Evolutionary conservation across 352 stramenopile genomes (phyloP).

Genomic region (Phytophthora cactorum): DNA sequence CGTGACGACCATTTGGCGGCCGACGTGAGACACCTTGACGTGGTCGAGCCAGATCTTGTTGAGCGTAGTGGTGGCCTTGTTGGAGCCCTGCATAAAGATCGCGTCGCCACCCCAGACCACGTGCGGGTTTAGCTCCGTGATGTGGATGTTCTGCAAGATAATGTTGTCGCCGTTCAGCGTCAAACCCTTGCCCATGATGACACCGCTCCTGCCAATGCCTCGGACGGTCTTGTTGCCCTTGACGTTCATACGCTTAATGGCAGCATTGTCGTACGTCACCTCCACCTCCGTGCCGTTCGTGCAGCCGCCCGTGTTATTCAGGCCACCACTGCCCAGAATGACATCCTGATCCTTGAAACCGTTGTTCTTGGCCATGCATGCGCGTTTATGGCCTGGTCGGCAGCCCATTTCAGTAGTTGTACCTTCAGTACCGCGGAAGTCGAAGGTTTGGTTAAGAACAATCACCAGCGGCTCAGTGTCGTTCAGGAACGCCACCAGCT

Average conservation of each 20-base stretch:
- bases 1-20: constrained; percentile 51
- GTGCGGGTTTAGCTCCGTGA: constrained; percentile 40
- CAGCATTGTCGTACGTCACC: constrained; percentile 31
- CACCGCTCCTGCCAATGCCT: constrained; percentile 39
- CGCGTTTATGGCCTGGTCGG: constrained; percentile 38
- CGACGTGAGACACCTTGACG: constrained; percentile 46
- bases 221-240: constrained; percentile 50
- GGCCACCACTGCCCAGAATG: constrained; percentile 30
- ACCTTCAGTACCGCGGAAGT: constrained; percentile 49
- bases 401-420: constrained; percentile 50
- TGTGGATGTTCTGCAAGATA: constrained; percentile 50
- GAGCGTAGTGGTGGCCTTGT: constrained; percentile 19
- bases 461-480: constrained; percentile 38
- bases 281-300: constrained; percentile 22
- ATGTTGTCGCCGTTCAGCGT: constrained; percentile 47
- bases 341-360: constrained; percentile 49
- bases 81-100: constrained; percentile 33
- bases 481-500: constrained; percentile 45
- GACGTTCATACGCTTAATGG: constrained; percentile 35
- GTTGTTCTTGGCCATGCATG: constrained; percentile 44
- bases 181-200: constrained; percentile 48
- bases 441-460: constrained; percentile 45
- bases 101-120: constrained; percentile 35
- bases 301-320: constrained; percentile 30
- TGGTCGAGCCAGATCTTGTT: constrained; percentile 57